Percentiles rank a stretch among this genome's conserved stretches.
phyloP scores from a whole-genome alignment of 2,329 filamentous ascomycete species.

The Zopfia rhizophila region DNA sequence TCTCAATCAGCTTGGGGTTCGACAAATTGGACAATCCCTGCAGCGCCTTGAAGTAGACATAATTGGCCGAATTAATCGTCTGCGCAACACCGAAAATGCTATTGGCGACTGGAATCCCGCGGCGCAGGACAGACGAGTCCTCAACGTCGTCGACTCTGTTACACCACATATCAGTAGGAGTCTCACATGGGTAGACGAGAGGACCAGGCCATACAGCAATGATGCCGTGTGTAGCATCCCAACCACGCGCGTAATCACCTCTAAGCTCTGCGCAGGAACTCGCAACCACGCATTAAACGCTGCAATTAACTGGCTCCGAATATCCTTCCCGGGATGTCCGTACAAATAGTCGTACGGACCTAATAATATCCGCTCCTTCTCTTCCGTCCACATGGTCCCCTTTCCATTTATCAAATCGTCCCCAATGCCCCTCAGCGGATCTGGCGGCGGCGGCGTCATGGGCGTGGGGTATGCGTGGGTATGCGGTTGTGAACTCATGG shows the following conservation, averaged over 20 bases:
- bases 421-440: constrained; percentile 39
- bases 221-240: constrained; percentile 89
- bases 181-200: constrained; percentile 2
- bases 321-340: constrained; percentile 84
- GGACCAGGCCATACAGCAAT: constrained; percentile 63
- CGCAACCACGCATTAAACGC: constrained; percentile 85
- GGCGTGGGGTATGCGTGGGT: constrained; percentile 42
- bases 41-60: constrained; percentile 84
- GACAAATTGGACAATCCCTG: constrained; percentile 77
- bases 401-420: constrained; percentile 56
- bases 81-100: constrained; percentile 86
- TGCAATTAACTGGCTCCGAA: constrained; percentile 80
- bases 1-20: constrained; percentile 73
- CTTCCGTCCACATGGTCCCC: constrained; percentile 69
- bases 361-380: constrained; percentile 81
- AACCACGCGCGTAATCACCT: constrained; percentile 80
- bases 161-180: constrained; percentile 7
- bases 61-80: constrained; percentile 91
- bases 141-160: constrained; percentile 81
- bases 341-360: constrained; percentile 85
- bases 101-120: constrained; percentile 84
- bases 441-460: constrained; percentile 38
- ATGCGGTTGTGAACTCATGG: constrained; percentile 16
- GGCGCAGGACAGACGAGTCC: constrained; percentile 78
- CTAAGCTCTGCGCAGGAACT: constrained; percentile 75